phyloP scores from a whole-genome alignment of 2,329 filamentous ascomycete species.

The Tolypocladium guangdongense region DNA sequence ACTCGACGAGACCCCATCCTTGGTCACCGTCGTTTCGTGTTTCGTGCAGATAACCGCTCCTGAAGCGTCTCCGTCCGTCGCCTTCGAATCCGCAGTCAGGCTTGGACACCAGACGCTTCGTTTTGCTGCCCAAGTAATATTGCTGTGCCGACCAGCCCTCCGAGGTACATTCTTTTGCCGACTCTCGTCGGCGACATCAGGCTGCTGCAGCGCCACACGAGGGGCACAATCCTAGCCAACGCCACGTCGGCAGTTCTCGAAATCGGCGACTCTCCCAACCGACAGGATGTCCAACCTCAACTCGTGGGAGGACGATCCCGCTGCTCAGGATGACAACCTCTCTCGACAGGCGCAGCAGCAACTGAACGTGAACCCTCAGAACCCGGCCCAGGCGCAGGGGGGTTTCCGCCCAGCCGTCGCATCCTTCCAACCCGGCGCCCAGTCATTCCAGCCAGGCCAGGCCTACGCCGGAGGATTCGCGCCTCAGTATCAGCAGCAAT shows the following conservation, averaged over 20 bases:
- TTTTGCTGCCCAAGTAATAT: constrained; percentile 2
- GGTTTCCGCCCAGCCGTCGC: constrained; percentile 42
- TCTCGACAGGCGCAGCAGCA: constrained; percentile 66
- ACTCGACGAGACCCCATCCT: too few relatives aligned
- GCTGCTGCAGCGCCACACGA: background rate
- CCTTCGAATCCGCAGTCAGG: too few relatives aligned
- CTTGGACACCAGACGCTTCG: constrained; percentile 3
- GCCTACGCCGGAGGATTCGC: constrained; percentile 48
- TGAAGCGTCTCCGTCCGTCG: too few relatives aligned
- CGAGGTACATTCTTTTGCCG: background rate
- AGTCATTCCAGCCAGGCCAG: constrained; percentile 63
- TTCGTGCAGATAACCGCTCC: too few relatives aligned
- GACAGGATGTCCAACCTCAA: constrained; percentile 74
- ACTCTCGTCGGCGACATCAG: background rate
- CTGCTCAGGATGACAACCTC: constrained; percentile 67
- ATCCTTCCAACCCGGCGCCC: constrained; percentile 63
- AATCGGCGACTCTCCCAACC: constrained; percentile 3
- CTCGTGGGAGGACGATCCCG: constrained; percentile 87
- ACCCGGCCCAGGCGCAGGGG: constrained; percentile 31
- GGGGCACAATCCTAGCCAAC: background rate
- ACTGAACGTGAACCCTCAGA: constrained; percentile 57
- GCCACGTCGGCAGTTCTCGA: background rate
- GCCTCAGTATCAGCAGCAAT: constrained; percentile 44
- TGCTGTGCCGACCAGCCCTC: background rate
- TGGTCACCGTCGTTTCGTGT: too few relatives aligned